These are phyloP conservation scores for Dendrothele bispora DNA, from an alignment of 768 basidiomycete species.

Conservation along the genomic window DNA sequence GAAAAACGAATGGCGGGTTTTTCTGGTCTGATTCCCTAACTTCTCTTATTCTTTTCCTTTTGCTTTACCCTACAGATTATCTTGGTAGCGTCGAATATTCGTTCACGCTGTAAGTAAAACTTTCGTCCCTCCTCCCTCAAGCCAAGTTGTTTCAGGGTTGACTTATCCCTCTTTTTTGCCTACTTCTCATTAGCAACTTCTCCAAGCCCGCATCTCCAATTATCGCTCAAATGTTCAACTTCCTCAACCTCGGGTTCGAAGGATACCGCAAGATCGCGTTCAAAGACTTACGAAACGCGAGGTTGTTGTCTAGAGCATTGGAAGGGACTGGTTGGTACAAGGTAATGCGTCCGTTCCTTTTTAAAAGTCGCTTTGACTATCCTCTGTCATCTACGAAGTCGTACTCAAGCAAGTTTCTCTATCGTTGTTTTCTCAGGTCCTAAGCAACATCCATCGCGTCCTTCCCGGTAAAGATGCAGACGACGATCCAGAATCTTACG, in stretches of 20 bases:
- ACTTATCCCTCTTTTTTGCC: neutral
- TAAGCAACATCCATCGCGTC: slow-evolving; percentile 49
- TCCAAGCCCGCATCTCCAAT: slow-evolving; percentile 59
- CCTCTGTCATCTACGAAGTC: neutral
- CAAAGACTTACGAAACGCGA: slow-evolving; percentile 55
- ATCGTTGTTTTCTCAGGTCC: slow-evolving; percentile 25
- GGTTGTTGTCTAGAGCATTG: slow-evolving; percentile 55
- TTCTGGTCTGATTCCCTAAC: too few species aligned
- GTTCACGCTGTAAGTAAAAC: slow-evolving; percentile 44
- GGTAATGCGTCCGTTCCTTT: too few species aligned
- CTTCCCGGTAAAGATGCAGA: slow-evolving; percentile 22
- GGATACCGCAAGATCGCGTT: slow-evolving; percentile 44
- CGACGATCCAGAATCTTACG: slow-evolving; percentile 48
- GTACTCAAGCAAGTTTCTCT: too few species aligned
- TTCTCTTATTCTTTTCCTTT: slow-evolving; percentile 15
- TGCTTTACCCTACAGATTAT: slow-evolving; percentile 39
- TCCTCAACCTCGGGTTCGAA: slow-evolving; percentile 57
- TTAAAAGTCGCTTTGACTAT: too few species aligned
- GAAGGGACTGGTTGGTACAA: slow-evolving; percentile 50
- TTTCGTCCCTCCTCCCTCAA: neutral
- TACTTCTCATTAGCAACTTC: slow-evolving; percentile 54
- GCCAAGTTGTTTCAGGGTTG: neutral
- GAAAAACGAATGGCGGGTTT: too few species aligned
- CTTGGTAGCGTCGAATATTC: slow-evolving; percentile 61
- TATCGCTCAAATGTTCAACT: slow-evolving; percentile 60